Conservation (phyloP, 345 rosid genomes). For the Pugionium dolabratum region DNA sequence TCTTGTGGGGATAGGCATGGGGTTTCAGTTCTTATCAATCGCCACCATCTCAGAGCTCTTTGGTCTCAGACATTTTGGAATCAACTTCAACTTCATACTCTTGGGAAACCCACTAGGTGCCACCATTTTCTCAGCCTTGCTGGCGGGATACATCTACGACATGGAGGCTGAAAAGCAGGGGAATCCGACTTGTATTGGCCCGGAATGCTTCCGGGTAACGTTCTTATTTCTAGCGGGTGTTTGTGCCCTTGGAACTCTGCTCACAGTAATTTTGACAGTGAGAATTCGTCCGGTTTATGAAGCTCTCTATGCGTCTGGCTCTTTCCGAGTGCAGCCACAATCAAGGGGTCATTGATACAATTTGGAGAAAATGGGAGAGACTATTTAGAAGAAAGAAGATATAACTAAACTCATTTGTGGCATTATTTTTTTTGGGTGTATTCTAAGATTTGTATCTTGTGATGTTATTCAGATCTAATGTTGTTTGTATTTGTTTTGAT, state of each 20-base stretch:
- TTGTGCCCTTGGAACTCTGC: slow-evolving; percentile 67
- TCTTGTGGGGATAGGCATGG: slow-evolving; percentile 70
- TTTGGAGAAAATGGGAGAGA: too few relatives aligned
- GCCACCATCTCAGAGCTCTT: slow-evolving; percentile 92
- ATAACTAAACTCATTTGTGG: too few relatives aligned
- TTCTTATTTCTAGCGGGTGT: slow-evolving; percentile 73
- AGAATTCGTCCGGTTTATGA: slow-evolving; percentile 89
- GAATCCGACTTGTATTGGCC: slow-evolving; percentile 66
- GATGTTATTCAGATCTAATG: too few relatives aligned
- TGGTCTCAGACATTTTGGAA: slow-evolving; percentile 81
- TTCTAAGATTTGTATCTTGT: too few relatives aligned
- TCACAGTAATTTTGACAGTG: slow-evolving; percentile 62
- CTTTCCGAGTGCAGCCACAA: slow-evolving; percentile 50
- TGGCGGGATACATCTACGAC: slow-evolving; percentile 83
- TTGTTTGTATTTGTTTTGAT: too few relatives aligned
- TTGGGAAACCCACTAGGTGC: slow-evolving; percentile 95
- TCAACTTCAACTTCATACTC: slow-evolving; percentile 74
- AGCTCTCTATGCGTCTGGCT: slow-evolving; percentile 81
- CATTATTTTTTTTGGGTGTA: too few relatives aligned
- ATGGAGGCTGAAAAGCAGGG: slow-evolving; percentile 84
- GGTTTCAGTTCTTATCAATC: slow-evolving; percentile 66
- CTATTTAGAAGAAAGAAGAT: too few relatives aligned
- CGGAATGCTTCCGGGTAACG: slow-evolving; percentile 75
- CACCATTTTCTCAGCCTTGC: slow-evolving; percentile 74
- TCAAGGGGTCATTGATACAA: slow-evolving; percentile 10